phyloP scores from a whole-genome alignment of 2,329 filamentous ascomycete genomes.

The Diaporthe batatas region DNA sequence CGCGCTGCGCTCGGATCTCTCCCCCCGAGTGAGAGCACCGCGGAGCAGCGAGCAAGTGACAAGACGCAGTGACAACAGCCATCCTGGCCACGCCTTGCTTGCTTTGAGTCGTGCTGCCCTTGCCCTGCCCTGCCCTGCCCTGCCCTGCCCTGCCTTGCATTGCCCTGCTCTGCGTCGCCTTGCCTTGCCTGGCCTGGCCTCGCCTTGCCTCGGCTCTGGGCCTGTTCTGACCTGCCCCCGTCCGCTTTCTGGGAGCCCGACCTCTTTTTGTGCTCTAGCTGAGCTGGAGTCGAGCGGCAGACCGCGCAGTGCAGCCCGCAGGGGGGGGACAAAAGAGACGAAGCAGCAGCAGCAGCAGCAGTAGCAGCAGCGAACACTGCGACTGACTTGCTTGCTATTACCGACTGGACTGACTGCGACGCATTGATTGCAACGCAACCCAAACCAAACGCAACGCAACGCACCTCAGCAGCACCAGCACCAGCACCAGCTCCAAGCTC shows the following conservation, averaged over 20 bases:
- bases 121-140: constrained; percentile 1
- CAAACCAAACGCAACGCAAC: neutral
- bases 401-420: too few species aligned
- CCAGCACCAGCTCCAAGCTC: neutral
- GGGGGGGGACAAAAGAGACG: too few species aligned
- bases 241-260: neutral
- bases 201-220: constrained; percentile 1
- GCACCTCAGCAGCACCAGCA: neutral
- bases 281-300: constrained; percentile 20
- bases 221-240: neutral
- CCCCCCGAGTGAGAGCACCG: constrained; percentile 1
- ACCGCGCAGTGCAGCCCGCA: neutral
- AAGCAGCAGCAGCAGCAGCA: neutral
- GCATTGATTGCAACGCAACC: too few species aligned
- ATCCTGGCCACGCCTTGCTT: constrained; percentile 11
- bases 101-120: neutral
- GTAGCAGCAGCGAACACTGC: neutral
- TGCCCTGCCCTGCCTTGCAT: neutral
- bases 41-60: constrained; percentile 21
- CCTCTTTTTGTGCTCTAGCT: constrained; percentile 3
- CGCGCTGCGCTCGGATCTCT: constrained; percentile 24
- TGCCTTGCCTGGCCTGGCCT: neutral
- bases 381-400: too few species aligned
- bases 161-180: neutral
- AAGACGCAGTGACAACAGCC: constrained; percentile 38